Evolutionary conservation across 768 basidiomycete species (phyloP), one percentile per base, ranked within the genome.

Genomic region (Psilocybe azurescens): DNA sequence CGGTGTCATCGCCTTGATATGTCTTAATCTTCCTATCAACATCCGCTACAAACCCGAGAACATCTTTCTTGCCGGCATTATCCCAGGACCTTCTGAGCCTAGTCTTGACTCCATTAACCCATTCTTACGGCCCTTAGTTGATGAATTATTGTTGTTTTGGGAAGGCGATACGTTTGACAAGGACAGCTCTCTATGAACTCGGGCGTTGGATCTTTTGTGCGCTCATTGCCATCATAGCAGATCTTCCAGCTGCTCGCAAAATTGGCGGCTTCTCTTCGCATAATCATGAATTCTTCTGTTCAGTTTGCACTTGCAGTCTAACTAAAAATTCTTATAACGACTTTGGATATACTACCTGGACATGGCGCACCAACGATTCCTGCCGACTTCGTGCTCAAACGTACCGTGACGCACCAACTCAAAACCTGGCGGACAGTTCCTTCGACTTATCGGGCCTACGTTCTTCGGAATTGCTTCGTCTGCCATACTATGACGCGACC

Each of bases 181-280:
- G n/a, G 49, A n/a, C 33, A 36, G 33, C 33, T 53, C 61, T 32
- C 30, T n/a, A n/a, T 55, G 56, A 38, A 59, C 53, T 2, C 1
- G 16, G 5, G 75, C 78, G 0, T 2, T 65, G 0, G 67, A 75
- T 3, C 41, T 60, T 20, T 3, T 70, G 69, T 29, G 72, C 73
- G 0, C 33, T 81, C 2, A 65, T 75, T 0, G 58, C 65, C 5
- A 54, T 72, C 0, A 61, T 78, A 1, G 78, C 75, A 51, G 79
- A 83, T 57, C 69, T 81, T 14, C 77, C 72, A 1, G 78, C 74
- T 0, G 72, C 75, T 0, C 47, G 67, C 6, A 72, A 78, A 46
- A 10, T 71, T 3, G 39, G 32, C n/a, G 69, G 68, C 8, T 69
- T 70, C 60, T 58, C 68, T 5, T 14, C 48, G 16, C 30, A 18